Percentiles rank a stretch among this genome's conserved stretches.
Evolutionary conservation across 257 asterid species (phyloP).

Genomic region (Lycium ferocissimum): DNA sequence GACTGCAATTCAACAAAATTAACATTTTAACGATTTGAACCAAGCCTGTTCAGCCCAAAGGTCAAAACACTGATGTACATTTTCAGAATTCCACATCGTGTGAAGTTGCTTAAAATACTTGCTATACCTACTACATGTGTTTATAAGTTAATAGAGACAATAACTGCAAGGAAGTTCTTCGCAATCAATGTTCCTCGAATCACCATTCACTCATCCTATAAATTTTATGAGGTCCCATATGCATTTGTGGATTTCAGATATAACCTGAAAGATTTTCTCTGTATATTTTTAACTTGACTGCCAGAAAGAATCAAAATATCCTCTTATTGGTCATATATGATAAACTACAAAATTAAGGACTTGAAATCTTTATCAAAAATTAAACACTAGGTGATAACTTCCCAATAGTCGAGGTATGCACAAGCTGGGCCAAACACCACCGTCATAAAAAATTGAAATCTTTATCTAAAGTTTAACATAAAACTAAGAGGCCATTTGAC

Average conservation of each 20-base stretch:
- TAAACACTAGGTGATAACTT: not conserved
- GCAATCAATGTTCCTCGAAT: not conserved
- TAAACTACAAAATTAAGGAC: not conserved
- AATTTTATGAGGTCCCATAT: not conserved
- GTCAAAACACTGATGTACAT: conserved; percentile 18
- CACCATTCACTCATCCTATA: not conserved
- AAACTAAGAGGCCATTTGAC: too few relatives aligned
- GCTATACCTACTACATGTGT: not conserved
- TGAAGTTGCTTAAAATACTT: conserved; percentile 7
- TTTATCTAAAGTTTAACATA: not conserved
- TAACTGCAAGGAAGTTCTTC: not conserved
- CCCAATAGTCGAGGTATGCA: too few relatives aligned
- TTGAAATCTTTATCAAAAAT: not conserved
- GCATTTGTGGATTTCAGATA: not conserved
- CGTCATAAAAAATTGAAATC: not conserved
- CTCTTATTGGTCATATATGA: not conserved
- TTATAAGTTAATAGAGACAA: conserved; percentile 12
- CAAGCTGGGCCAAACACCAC: not conserved
- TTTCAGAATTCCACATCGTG: conserved; percentile 25
- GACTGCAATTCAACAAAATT: not conserved
- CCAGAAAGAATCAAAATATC: not conserved
- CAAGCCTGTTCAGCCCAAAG: not conserved
- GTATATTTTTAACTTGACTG: not conserved
- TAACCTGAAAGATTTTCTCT: not conserved
- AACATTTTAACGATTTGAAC: not conserved